Base-by-base conservation (phyloP, 2,329 filamentous ascomycete genomes). In the Talaromyces sp. region DNA sequence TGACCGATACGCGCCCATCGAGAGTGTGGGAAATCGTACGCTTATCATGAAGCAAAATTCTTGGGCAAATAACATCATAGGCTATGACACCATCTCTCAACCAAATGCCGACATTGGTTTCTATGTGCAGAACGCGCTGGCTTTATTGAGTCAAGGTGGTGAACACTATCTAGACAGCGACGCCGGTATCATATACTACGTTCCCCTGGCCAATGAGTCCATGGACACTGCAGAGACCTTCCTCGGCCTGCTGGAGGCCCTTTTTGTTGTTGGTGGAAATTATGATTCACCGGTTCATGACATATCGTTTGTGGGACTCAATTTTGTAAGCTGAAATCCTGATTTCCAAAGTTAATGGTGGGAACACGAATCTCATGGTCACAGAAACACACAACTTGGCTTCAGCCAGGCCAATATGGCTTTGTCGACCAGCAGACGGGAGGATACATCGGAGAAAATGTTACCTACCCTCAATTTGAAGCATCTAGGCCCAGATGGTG, bases 231-330 rank as follows among this genome's bases (percentile, higher is more conserved):
- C 14, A n/a, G 50, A 54, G 6, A 35, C 50, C 27, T 54, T 31
- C 14, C 24, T 54, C 31, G 50, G 50, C 31, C 27, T n/a, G 31
- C 50, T 54, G 11, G 50, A 54, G 27, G 50, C 50, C n/a, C 50
- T 54, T 10, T 54, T 54, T 54, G 50, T 54, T 35, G 31, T 54
- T 54, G 50, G 50, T 2, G 50, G 50, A 31, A 54, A 24, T 31
- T 54, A 54, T 27, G 50, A 54, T 54, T 31, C 27, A 31, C 50
- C 50, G 9, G 50, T 24, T n/a, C 50, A 54, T 35, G 50, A 54
- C 50, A 54, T 54, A 54, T 54, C 27, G 10, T 54, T 54, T 54
- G 50, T 54, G 14, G 50, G 50, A n/a, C 50, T 54, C 50, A 54
- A 54, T 54, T 54, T 54, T 35, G 50, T 54, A 35, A 54, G 50